Conservation (phyloP, 345 rosid species). For the Arabis hirsuta region DNA sequence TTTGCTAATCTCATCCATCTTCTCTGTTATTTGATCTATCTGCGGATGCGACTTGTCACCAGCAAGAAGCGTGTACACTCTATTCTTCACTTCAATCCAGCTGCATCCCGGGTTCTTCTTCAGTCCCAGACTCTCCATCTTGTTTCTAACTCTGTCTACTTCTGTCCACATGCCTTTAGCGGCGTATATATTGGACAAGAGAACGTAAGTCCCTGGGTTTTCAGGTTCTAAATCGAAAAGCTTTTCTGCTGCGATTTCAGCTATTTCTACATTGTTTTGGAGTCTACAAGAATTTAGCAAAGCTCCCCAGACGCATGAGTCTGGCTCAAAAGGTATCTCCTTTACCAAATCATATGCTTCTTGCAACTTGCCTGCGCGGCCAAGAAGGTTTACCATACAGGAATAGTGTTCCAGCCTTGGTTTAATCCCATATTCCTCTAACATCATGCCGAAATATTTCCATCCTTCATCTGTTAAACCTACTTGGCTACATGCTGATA, state of each 20-base stretch:
- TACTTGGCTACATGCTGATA: constrained; percentile 73
- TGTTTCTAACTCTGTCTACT: constrained; percentile 55
- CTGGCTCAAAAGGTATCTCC: constrained; percentile 66
- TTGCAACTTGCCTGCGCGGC: constrained; percentile 68
- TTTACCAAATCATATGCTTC: constrained; percentile 67
- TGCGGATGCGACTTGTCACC: constrained; percentile 54
- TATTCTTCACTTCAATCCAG: constrained; percentile 64
- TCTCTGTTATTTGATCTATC: constrained; percentile 45
- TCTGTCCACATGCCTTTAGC: constrained; percentile 61
- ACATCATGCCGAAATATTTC: constrained; percentile 58
- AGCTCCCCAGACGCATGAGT: constrained; percentile 84
- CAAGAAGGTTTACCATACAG: constrained; percentile 77
- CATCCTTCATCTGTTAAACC: constrained; percentile 63
- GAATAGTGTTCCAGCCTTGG: constrained; percentile 75
- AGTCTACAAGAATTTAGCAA: constrained; percentile 72
- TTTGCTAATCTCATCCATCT: constrained; percentile 44
- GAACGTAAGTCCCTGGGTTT: constrained; percentile 68
- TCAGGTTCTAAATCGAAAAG: constrained; percentile 58
- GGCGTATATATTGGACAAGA: constrained; percentile 67
- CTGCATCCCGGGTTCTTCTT: constrained; percentile 77
- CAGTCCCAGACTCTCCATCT: constrained; percentile 58
- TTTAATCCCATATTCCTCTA: constrained; percentile 54
- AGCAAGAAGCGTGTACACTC: constrained; percentile 55
- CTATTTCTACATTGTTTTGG: constrained; percentile 46
- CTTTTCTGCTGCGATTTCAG: constrained; percentile 59